phyloP scores from a whole-genome alignment of 2,329 filamentous ascomycete species.

The Ascochyta pisi region DNA sequence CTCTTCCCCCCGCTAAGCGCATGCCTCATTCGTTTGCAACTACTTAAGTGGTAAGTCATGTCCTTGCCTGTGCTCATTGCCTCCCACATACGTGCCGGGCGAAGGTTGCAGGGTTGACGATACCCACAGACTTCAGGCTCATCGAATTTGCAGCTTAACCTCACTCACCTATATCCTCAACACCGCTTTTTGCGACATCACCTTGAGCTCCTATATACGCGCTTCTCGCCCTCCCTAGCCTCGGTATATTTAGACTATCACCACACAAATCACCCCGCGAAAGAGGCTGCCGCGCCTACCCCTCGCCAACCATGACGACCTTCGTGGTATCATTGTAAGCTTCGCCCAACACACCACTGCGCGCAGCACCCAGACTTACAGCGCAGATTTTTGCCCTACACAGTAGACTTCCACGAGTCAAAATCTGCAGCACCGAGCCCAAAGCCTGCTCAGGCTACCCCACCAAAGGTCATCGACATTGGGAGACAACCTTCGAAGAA shows the following conservation, averaged over 20 bases:
- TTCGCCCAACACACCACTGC: not conserved
- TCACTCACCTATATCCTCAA: conserved; percentile 1
- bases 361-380: conserved; percentile 19
- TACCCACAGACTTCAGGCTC: conserved; percentile 8
- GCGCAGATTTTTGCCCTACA: conserved; percentile 85
- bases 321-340: conserved; percentile 66
- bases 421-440: conserved; percentile 48
- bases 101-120: conserved; percentile 5
- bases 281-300: conserved; percentile 13
- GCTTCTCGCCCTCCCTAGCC: not conserved
- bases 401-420: conserved; percentile 76
- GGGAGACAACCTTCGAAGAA: conserved; percentile 56
- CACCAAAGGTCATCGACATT: conserved; percentile 48
- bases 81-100: conserved; percentile 8
- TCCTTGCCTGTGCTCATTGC: conserved; percentile 7
- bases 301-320: conserved; percentile 59
- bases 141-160: conserved; percentile 9
- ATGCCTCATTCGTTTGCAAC: conserved; percentile 13
- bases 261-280: conserved; percentile 6
- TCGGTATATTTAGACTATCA: conserved; percentile 11
- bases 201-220: conserved; percentile 10
- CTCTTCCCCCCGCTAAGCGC: conserved; percentile 14
- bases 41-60: conserved; percentile 16
- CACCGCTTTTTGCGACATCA: conserved; percentile 8
- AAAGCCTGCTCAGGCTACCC: conserved; percentile 23